A percentile compares a stretch with the other conserved stretches of the same genome.
phyloP scores from a whole-genome alignment of 257 asterid species.

The Fraxinus americana region DNA sequence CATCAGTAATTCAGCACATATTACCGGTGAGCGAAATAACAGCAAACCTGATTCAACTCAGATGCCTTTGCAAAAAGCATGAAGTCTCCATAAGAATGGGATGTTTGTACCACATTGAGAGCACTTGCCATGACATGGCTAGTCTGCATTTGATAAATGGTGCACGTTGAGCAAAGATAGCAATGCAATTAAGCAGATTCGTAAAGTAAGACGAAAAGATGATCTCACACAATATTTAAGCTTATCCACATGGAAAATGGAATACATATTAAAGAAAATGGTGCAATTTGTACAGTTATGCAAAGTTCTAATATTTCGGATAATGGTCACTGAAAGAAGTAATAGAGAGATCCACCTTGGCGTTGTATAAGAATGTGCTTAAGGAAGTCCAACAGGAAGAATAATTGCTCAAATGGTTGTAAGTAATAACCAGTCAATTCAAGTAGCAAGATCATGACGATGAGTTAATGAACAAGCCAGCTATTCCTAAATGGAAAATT shows the following conservation, averaged over 20 bases:
- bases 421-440: not conserved
- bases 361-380: not conserved
- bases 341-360: not conserved
- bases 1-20: constrained; percentile 2
- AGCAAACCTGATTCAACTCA: constrained; percentile 68
- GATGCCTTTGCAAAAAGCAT: constrained; percentile 81
- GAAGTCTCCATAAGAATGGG: constrained; percentile 79
- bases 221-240: not conserved
- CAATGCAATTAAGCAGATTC: not conserved
- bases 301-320: not conserved
- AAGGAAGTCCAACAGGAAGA: not conserved
- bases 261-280: not conserved
- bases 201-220: not conserved
- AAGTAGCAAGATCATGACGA: not conserved
- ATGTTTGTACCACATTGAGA: constrained; percentile 84
- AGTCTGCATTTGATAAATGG: constrained; percentile 59
- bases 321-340: not conserved
- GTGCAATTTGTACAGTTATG: not conserved
- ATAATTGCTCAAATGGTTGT: not conserved
- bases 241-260: not conserved
- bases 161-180: constrained; percentile 19
- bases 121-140: constrained; percentile 69
- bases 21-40: constrained; percentile 20
- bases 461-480: not conserved
- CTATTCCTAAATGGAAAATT: not conserved